phyloP scores from a whole-genome alignment of 2,329 filamentous ascomycete genomes.

The Colletotrichum theobromicola region DNA sequence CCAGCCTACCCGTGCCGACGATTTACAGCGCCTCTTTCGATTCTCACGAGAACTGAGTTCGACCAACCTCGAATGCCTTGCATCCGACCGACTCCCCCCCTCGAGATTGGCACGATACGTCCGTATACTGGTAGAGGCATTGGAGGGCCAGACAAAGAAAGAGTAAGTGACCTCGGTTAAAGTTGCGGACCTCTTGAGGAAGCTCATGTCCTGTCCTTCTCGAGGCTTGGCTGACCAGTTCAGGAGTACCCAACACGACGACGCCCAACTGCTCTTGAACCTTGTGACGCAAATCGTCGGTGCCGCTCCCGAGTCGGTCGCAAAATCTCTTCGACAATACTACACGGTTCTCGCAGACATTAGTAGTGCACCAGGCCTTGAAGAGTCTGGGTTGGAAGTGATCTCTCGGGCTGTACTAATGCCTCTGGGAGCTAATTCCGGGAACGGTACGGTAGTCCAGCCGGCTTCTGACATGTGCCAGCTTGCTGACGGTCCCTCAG shows the following conservation, averaged over 20 bases:
- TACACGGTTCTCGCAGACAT: conserved; percentile 45
- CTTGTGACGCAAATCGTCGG: conserved; percentile 38
- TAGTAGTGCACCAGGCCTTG: conserved; percentile 24
- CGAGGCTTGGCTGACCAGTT: background rate
- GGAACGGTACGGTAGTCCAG: background rate
- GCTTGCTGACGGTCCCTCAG: background rate
- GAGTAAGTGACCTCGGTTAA: background rate
- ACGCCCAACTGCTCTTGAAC: conserved; percentile 37
- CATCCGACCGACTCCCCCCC: conserved; percentile 30
- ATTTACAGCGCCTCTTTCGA: conserved; percentile 51
- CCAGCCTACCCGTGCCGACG: conserved; percentile 46
- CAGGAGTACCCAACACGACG: conserved; percentile 21
- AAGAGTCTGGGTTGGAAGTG: conserved; percentile 17
- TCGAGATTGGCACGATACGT: conserved; percentile 40
- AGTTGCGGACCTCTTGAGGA: background rate
- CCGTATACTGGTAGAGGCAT: conserved; percentile 37
- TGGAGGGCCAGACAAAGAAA: conserved; percentile 26
- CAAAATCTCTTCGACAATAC: conserved; percentile 35
- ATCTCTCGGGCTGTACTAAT: conserved; percentile 24
- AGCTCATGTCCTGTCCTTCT: background rate
- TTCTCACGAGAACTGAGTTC: conserved; percentile 50
- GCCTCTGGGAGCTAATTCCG: conserved; percentile 20
- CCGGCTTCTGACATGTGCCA: background rate
- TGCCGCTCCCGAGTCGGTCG: conserved; percentile 31
- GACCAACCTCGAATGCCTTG: conserved; percentile 39